Percentiles rank a stretch among this genome's conserved stretches.
Evolutionary conservation across 176 grass and related monocot genomes (phyloP).

Genomic region (bread wheat (Triticum aestivum)): DNA sequence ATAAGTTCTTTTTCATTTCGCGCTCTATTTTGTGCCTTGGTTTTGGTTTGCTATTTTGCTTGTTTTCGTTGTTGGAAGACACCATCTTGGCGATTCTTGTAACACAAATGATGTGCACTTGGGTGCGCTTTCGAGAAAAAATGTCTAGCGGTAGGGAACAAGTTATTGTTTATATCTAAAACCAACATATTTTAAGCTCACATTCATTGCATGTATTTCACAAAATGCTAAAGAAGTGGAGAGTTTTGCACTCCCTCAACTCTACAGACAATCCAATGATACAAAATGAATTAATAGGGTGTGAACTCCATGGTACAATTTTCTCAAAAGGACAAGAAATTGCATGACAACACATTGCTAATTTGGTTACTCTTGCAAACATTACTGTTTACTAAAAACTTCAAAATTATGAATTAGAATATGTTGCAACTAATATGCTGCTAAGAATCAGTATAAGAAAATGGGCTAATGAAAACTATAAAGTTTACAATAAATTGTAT

Average conservation of each 20-base stretch:
- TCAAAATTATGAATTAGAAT: background rate
- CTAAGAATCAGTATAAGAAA: slow-evolving; percentile 3
- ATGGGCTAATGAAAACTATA: background rate
- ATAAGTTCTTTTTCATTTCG: background rate
- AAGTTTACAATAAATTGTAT: background rate
- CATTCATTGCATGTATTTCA: background rate
- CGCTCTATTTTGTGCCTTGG: background rate
- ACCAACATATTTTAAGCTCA: background rate
- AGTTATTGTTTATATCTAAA: background rate
- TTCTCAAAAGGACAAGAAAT: background rate
- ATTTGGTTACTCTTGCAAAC: background rate
- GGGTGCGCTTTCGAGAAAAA: background rate
- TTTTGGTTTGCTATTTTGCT: background rate
- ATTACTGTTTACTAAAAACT: background rate
- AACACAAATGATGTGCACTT: background rate
- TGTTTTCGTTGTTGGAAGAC: background rate
- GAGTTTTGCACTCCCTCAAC: background rate
- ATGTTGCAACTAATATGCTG: background rate
- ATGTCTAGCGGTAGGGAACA: background rate
- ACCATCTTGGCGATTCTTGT: background rate
- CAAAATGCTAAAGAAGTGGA: background rate
- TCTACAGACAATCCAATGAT: background rate
- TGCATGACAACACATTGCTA: background rate
- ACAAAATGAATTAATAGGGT: background rate
- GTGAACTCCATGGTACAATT: slow-evolving; percentile 1